phyloP scores from a whole-genome alignment of 257 asterid genomes.

The Cynanchum wilfordii region DNA sequence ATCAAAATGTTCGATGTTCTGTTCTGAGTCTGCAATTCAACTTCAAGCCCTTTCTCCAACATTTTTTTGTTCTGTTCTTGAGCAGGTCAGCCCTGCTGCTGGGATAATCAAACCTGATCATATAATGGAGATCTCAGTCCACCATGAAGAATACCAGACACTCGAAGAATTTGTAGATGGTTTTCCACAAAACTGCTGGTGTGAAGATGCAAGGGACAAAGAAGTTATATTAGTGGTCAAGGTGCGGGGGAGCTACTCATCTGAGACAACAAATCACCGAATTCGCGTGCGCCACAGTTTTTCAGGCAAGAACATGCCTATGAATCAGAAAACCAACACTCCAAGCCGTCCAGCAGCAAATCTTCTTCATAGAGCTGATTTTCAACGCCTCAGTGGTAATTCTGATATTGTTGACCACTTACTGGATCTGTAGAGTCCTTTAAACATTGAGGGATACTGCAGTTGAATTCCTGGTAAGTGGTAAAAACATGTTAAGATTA shows the following conservation, averaged over 20 bases:
- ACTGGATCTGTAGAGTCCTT: constrained; percentile 55
- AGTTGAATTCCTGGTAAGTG: neutral
- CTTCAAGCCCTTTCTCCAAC: neutral
- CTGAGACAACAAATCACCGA: constrained; percentile 54
- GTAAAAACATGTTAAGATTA: no score
- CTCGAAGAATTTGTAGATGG: constrained; percentile 92
- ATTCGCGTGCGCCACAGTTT: constrained; percentile 76
- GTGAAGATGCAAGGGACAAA: constrained; percentile 93
- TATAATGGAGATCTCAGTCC: constrained; percentile 65
- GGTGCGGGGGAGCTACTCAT: constrained; percentile 59
- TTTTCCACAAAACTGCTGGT: constrained; percentile 73
- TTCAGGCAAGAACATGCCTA: constrained; percentile 53
- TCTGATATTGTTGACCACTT: constrained; percentile 72
- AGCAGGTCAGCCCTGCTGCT: constrained; percentile 75
- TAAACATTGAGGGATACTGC: constrained; percentile 11
- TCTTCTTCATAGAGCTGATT: constrained; percentile 71
- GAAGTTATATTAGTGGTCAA: constrained; percentile 60
- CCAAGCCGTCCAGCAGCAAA: constrained; percentile 32
- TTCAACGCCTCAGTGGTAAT: constrained; percentile 42
- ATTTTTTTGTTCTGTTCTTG: constrained; percentile 12
- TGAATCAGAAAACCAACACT: constrained; percentile 30
- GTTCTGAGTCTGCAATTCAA: neutral
- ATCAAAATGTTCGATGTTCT: neutral
- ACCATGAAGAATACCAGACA: constrained; percentile 69
- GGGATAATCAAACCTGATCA: constrained; percentile 74